These are phyloP conservation scores for Tephrocybe sp. DNA, from an alignment of 768 basidiomycete genomes.

Conservation along the genomic window DNA sequence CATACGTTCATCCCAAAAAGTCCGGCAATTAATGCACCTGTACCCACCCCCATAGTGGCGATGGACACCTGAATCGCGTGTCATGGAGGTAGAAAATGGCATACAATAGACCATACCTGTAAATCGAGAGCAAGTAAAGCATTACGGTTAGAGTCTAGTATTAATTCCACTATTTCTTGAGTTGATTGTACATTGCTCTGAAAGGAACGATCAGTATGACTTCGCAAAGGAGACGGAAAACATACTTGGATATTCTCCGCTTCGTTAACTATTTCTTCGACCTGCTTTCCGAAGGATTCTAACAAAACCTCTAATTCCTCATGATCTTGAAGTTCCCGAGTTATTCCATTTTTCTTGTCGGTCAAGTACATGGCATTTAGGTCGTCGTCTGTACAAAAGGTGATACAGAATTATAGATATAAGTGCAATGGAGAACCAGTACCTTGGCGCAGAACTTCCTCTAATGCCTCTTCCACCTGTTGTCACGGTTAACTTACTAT, in stretches of 20 bases:
- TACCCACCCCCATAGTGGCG: constrained; percentile 87
- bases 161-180: constrained; percentile 96
- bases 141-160: constrained; percentile 95
- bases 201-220: neutral
- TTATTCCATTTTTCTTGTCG: constrained; percentile 65
- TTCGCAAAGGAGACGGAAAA: neutral
- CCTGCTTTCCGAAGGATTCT: constrained; percentile 95
- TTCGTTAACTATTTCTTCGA: constrained; percentile 95
- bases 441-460: constrained; percentile 93
- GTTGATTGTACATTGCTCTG: constrained; percentile 94
- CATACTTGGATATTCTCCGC: constrained; percentile 80
- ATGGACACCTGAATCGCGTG: constrained; percentile 71
- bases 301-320: constrained; percentile 90
- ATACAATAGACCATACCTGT: constrained; percentile 46
- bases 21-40: constrained; percentile 86
- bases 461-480: constrained; percentile 85
- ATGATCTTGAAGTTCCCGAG: constrained; percentile 75
- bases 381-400: constrained; percentile 74
- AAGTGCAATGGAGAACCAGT: neutral
- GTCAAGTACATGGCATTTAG: constrained; percentile 93
- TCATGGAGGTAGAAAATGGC: neutral
- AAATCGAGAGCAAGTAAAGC: constrained; percentile 88
- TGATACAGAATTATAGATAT: constrained; percentile 1
- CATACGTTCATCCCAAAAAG: constrained; percentile 96
- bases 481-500: neutral